Evolutionary conservation across 2,329 filamentous ascomycete genomes (phyloP).

Genomic region (Ophiostoma pallidulum): DNA sequence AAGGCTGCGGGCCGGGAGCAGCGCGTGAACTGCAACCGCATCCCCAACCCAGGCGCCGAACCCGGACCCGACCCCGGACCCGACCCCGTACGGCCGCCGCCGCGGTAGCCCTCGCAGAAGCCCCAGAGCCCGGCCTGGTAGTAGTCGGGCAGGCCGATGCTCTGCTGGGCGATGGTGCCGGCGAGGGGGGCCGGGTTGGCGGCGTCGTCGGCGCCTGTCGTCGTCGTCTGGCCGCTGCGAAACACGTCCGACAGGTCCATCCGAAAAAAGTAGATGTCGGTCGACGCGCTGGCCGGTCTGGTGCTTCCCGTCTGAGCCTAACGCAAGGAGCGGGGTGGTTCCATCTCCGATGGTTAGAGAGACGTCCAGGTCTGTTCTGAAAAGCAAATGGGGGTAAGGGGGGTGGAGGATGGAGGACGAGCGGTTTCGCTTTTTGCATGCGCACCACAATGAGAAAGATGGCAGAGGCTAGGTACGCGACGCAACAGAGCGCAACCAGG

Average conservation of each 20-base stretch:
- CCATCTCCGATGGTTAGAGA: too few species aligned
- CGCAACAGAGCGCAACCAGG: slow-evolving; percentile 55
- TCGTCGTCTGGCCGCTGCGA: slow-evolving; percentile 34
- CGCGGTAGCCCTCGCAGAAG: slow-evolving; percentile 78
- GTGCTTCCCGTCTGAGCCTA: slow-evolving; percentile 59
- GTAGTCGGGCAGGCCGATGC: slow-evolving; percentile 83
- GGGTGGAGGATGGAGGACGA: too few species aligned
- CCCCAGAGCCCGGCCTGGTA: slow-evolving; percentile 90
- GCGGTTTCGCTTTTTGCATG: not conserved
- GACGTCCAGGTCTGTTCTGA: too few species aligned
- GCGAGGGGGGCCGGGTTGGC: slow-evolving; percentile 66
- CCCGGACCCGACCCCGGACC: not conserved
- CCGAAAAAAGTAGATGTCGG: slow-evolving; percentile 72
- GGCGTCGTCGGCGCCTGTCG: slow-evolving; percentile 39
- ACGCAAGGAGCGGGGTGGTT: slow-evolving; percentile 73
- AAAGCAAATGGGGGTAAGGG: not conserved
- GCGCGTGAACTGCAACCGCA: too few species aligned
- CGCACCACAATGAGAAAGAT: slow-evolving; percentile 70
- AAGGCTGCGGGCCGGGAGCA: slow-evolving; percentile 62
- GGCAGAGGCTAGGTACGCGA: slow-evolving; percentile 64
- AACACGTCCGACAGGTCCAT: slow-evolving; percentile 78
- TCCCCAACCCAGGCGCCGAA: not conserved
- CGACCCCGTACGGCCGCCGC: slow-evolving; percentile 59
- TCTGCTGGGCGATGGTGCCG: slow-evolving; percentile 80
- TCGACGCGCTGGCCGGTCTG: slow-evolving; percentile 49